Base-by-base conservation (phyloP, 2,329 filamentous ascomycete species). In the Epichloe hybrida region DNA sequence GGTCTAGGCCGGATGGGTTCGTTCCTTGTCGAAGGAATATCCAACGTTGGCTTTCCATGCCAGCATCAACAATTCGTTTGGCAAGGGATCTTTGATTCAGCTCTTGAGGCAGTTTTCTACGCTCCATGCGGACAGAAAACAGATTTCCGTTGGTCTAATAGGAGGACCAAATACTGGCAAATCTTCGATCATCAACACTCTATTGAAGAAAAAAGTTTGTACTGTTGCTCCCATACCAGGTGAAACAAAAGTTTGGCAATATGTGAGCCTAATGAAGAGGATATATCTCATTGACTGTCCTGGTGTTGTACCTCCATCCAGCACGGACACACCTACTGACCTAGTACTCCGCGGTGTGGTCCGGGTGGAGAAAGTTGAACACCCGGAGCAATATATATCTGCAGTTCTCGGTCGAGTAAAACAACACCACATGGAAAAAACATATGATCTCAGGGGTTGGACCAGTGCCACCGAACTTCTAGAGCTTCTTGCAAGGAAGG, bases 201-300 rank as follows among this genome's bases (percentile, higher is more conserved):
- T 98, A 3, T 80, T 89, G 44, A 91, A 89, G 66, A 97, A 96
- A 74, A 90, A 93, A 66, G 90, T 96, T 40, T 90, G 90, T 71
- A 93, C 77, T 15, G 88, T 95, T 3, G 93, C 93, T 6, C 93
- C 91, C 5, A 95, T 97, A 55, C 91, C 93, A 6, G 93, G 90
- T 13, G 90, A 96, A 72, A 97, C 91, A 36, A 97, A 96, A 69
- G 86, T 96, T 34, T 97, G 93, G 91, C 91, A 96, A 66, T 96
- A 96, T 63, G 88, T 96, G 58, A 95, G 89, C 3, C 69, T 97
- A 53, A 95, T 95, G 86, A 94, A 90, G 71, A 77, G 88, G 50
- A 95, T 95, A 41, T 76, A 72, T 68, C 78, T 98, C 50, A 97
- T 98, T 59, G 93, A 98, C 62, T 97, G 91, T 62, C 93, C 93